Evolutionary conservation across 2,329 filamentous ascomycete genomes (phyloP).

Genomic region (Nemania bipapillata): DNA sequence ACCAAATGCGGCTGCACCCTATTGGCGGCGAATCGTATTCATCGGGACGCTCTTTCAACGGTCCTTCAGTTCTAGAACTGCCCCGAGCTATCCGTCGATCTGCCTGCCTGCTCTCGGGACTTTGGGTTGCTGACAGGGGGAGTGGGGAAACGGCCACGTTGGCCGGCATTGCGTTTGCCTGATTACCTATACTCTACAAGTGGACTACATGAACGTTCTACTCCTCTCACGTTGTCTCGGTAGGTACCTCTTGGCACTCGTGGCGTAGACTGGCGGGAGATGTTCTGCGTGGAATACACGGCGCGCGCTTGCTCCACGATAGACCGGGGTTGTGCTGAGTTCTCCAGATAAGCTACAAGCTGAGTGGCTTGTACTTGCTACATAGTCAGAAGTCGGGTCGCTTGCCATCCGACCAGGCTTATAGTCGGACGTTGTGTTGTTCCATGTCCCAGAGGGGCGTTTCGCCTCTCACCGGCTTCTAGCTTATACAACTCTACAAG

Average conservation of each 20-base stretch:
- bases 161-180: constrained; percentile 24
- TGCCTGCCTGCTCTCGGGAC: constrained; percentile 19
- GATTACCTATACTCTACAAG: neutral
- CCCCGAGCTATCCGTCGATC: constrained; percentile 30
- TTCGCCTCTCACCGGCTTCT: neutral
- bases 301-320: constrained; percentile 2
- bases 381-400: constrained; percentile 8
- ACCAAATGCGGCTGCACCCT: constrained; percentile 17
- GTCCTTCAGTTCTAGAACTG: neutral
- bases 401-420: neutral
- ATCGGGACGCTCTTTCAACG: neutral
- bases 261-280: constrained; percentile 14
- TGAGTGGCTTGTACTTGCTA: neutral
- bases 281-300: neutral
- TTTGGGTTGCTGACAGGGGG: constrained; percentile 26
- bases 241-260: constrained; percentile 29
- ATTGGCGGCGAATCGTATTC: constrained; percentile 11
- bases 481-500: neutral
- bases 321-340: neutral
- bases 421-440: neutral
- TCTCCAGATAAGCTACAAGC: neutral
- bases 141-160: constrained; percentile 26
- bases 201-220: too few relatives aligned
- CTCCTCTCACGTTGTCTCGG: constrained; percentile 15
- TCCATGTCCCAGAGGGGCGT: neutral